A percentile compares a stretch with the other conserved stretches of the same genome.
Evolutionary conservation across 1,139 yeast species (phyloP).

Genomic region (Pichia kudriavzevii): DNA sequence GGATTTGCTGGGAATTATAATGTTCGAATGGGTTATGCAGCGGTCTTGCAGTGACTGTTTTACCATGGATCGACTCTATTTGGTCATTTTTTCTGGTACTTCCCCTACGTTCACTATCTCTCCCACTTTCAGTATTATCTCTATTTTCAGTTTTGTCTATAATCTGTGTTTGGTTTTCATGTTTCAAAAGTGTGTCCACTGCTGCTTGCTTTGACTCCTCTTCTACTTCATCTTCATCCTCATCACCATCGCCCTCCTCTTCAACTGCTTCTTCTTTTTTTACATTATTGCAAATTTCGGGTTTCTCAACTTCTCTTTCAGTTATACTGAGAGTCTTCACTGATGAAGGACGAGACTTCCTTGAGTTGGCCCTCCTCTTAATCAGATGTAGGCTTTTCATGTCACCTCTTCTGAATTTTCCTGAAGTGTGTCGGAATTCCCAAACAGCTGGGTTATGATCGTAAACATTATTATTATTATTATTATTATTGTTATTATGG

Average conservation of each 20-base stretch:
- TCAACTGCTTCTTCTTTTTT: not conserved
- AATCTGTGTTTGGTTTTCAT: not conserved
- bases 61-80: too few species aligned
- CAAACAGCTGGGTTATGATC: conserved; percentile 33
- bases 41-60: too few species aligned
- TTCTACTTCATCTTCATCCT: not conserved
- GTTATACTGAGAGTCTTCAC: not conserved
- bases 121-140: conserved; percentile 2
- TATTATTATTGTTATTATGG: conserved; percentile 6
- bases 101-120: conserved; percentile 2
- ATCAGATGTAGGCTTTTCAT: conserved; percentile 48
- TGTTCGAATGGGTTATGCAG: too few species aligned
- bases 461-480: conserved; percentile 5
- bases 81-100: too few species aligned
- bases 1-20: too few species aligned
- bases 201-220: not conserved
- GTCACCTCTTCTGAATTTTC: conserved; percentile 60
- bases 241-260: not conserved
- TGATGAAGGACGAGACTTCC: conserved; percentile 24
- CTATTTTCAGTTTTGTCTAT: not conserved
- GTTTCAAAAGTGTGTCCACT: not conserved
- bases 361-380: conserved; percentile 57
- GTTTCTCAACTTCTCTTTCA: not conserved
- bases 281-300: not conserved
- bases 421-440: conserved; percentile 68